A percentile compares a stretch with the other conserved stretches of the same genome.
phyloP scores from a whole-genome alignment of 2,329 filamentous ascomycete species.

The Trichophyton simii region DNA sequence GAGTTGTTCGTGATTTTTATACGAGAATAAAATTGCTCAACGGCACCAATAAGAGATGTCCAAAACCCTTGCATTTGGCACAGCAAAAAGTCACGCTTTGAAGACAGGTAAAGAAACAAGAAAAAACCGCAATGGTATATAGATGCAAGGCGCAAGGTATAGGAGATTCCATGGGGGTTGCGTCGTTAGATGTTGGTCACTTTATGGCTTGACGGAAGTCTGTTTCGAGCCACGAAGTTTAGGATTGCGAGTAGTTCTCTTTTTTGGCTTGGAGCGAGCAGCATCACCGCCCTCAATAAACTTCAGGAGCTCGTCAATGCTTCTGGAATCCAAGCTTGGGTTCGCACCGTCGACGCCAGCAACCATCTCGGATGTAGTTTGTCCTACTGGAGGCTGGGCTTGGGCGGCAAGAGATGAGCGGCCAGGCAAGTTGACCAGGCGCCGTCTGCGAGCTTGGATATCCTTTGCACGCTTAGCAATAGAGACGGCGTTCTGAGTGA shows the following conservation, averaged over 20 bases:
- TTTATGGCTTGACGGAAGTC: conserved; percentile 19
- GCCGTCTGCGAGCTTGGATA: conserved; percentile 59
- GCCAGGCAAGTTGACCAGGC: conserved; percentile 56
- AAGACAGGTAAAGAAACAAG: background rate
- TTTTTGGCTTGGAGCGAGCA: conserved; percentile 35
- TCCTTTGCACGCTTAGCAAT: conserved; percentile 92
- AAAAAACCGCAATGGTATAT: conserved; percentile 1
- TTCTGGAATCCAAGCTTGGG: conserved; percentile 55
- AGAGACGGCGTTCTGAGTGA: conserved; percentile 87
- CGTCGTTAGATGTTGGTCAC: background rate
- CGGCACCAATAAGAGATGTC: background rate
- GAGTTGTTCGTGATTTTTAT: background rate
- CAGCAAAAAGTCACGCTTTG: background rate
- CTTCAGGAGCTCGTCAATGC: conserved; percentile 82
- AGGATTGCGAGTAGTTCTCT: conserved; percentile 30
- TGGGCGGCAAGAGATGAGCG: conserved; percentile 46
- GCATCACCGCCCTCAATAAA: conserved; percentile 69
- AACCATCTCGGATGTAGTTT: conserved; percentile 40
- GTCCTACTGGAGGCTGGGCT: conserved; percentile 51
- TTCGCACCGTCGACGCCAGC: conserved; percentile 29
- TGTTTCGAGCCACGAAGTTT: conserved; percentile 34
- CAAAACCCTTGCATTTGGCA: background rate
- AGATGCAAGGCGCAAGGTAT: background rate
- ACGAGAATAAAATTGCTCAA: background rate
- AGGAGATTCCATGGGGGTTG: background rate